Base-by-base conservation (phyloP, 805 yeast genomes). In the Starmerella lactis-condensi region DNA sequence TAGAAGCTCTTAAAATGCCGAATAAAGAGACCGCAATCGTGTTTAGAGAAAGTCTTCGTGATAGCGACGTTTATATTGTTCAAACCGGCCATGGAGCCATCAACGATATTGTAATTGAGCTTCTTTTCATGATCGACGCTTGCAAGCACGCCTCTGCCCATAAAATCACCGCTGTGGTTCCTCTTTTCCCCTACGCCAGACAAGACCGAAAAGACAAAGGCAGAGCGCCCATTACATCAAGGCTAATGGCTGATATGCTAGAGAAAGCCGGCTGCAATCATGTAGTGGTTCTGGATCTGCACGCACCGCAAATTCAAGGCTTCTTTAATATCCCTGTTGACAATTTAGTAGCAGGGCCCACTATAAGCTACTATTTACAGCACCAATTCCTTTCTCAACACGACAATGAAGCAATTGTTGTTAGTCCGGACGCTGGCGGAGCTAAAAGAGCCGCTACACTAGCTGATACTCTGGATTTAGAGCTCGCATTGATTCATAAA, bases 371-470 rank as follows among this genome's bases (percentile, higher is more conserved):
- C 43, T 89, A 78, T 53, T 78, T 85, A 44, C 70, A 67, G 40
- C 77, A 71, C 38, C 65, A 69, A 41, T 60, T 69, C 27, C 33
- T 38, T 22, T 35, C 30, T 14, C 14, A 29, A 14, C 63, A 66
- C 40, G 56, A 61, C 39, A 56, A 57, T 20, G 62, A 71, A 36
- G 65, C 82, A 7, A 78, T 82, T 31, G 69, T 85, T 33, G 91
- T 85, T 9, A 81, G 94, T 4, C 98, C 98, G 3, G 98, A 85
- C 58, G 98, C 98, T 3, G 98, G 98, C 45, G 98, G 98, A 37
- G 96, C 96, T 33, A 85, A 85, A 56, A 68, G 98, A 43, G 98
- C 83, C 17, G 96, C 96, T 2, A 72, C 83, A 4, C 60, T 85
- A 31, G 96, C 96, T 10, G 96, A 85, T 48, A 70, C 76, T 46